Percentiles rank a stretch among this genome's conserved stretches.
Conservation (phyloP, 1,284 basidiomycete genomes). For the Apiotrichum porosum region DNA sequence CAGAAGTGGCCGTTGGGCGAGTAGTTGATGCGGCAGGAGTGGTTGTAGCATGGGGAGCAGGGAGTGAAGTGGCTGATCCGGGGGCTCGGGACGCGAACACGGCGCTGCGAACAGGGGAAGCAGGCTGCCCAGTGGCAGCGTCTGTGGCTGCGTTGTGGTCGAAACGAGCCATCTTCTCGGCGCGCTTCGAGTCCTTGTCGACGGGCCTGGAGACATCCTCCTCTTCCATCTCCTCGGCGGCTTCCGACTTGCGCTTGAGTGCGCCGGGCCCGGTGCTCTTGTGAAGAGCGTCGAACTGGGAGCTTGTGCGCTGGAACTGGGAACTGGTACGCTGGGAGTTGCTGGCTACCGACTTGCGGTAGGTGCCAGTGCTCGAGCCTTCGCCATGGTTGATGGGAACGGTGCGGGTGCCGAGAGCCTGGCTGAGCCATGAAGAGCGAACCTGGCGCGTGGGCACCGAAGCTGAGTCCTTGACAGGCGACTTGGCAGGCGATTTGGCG, state of each 20-base stretch:
- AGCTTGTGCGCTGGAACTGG: slow-evolving; percentile 6
- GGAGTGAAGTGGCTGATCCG: slow-evolving; percentile 4
- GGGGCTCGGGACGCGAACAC: slow-evolving; percentile 6
- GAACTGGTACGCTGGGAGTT: too few species aligned
- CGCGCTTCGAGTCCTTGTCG: slow-evolving; percentile 15
- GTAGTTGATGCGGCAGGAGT: slow-evolving; percentile 2
- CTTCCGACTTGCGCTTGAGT: slow-evolving; percentile 38
- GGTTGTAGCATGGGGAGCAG: slow-evolving; percentile 1
- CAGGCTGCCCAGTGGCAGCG: slow-evolving; percentile 8
- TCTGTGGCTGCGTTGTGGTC: slow-evolving; percentile 13
- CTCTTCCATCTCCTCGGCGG: slow-evolving; percentile 15
- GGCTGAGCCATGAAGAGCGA: slow-evolving; percentile 44
- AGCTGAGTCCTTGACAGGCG: background rate
- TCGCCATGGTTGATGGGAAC: slow-evolving; percentile 18
- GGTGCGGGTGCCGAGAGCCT: slow-evolving; percentile 37
- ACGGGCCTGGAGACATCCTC: slow-evolving; percentile 10
- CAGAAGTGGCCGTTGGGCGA: slow-evolving; percentile 3
- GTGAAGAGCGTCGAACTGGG: slow-evolving; percentile 15
- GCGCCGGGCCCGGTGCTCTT: slow-evolving; percentile 30
- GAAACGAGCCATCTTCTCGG: slow-evolving; percentile 34
- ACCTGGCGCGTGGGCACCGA: slow-evolving; percentile 29
- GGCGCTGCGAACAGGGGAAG: slow-evolving; percentile 13
- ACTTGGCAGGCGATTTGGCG: background rate
- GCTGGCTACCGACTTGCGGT: slow-evolving; percentile 2
- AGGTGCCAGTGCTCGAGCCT: slow-evolving; percentile 1